Evolutionary conservation across 176 grass and related monocot species (phyloP), one percentile per base, ranked within the genome.

Genomic region (maize (Zea mays)): DNA sequence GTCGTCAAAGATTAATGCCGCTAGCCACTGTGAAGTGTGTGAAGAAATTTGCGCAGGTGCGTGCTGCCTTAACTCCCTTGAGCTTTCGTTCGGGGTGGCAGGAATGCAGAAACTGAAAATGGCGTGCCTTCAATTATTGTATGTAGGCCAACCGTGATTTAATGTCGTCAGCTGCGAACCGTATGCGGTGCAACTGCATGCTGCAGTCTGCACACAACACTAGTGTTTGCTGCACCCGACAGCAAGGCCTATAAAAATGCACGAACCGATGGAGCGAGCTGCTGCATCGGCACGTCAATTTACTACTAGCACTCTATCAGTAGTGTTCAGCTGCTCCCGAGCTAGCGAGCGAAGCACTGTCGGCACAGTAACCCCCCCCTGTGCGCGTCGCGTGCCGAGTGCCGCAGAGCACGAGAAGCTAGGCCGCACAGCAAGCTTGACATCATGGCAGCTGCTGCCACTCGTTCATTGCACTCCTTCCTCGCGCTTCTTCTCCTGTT

Each of bases 401-500:
- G 42, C 9, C 5, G 14, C 4, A 17, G 62, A 39, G 35, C 36
- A 19, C 14, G 5, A 39, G 38, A 44, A 47, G n/a, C n/a, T n/a
- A n/a, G 44, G 20, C 43, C 43, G n/a, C 43, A 41, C 42, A 3
- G 7, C n/a, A 3, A 27, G 43, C 42, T 69, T 50, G 21, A 49
- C 12, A 72, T 72, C 60, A 15, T 44, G 15, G 54, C 17, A 0
- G 52, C n/a, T 5, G 73, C 27, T 21, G 21, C 12, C 7, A 33
- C 48, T 45, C 40, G 8, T 7, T 27, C 58, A 33, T n/a, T 6
- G 19, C 19, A 13, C 21, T 73, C 58, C 20, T 42, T 67, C 10
- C 50, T 83, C 19, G 42, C 2, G 36, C 80, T 83, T 38, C 75
- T 83, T 46, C 10, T 82, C n/a, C 43, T 64, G 2, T 1, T 52